A percentile compares a stretch with the other conserved stretches of the same genome.
Evolutionary conservation across 2,329 filamentous ascomycete genomes (phyloP).

Genomic region (Penicillium sp.): DNA sequence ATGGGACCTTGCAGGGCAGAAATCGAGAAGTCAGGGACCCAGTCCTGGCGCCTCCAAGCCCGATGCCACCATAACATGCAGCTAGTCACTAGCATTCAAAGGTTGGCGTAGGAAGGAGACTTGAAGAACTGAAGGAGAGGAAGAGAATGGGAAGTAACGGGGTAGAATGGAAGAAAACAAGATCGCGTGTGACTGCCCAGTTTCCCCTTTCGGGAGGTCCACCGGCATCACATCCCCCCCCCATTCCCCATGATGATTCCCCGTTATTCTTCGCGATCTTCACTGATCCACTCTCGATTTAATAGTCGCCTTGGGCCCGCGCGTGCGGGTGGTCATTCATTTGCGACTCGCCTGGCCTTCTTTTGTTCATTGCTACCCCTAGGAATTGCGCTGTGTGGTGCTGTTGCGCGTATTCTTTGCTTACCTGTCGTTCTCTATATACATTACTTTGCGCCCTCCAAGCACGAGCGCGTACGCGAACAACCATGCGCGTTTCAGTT

Average conservation of each 20-base stretch:
- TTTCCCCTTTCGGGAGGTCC: slow-evolving; percentile 15
- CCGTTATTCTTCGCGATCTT: slow-evolving; percentile 8
- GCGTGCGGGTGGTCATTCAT: slow-evolving; percentile 22
- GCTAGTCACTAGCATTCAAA: slow-evolving; percentile 1
- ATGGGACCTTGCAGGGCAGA: slow-evolving; percentile 11
- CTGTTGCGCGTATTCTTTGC: neutral
- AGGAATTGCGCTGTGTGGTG: neutral
- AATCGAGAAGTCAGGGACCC: slow-evolving; percentile 1
- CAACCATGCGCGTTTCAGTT: slow-evolving; percentile 32
- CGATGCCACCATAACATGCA: slow-evolving; percentile 3
- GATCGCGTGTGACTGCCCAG: slow-evolving; percentile 10
- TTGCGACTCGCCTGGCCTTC: slow-evolving; percentile 14
- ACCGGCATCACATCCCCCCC: slow-evolving; percentile 11
- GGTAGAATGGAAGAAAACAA: slow-evolving; percentile 10
- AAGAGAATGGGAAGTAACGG: neutral
- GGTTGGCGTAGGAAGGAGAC: neutral
- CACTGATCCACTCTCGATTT: slow-evolving; percentile 17
- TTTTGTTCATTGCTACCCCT: neutral
- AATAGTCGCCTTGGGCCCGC: slow-evolving; percentile 28
- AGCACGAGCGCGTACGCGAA: neutral
- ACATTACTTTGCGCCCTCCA: neutral
- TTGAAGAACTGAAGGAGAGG: neutral
- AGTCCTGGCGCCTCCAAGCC: neutral
- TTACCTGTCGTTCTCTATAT: slow-evolving; percentile 13
- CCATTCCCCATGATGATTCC: neutral